Evolutionary conservation across 192 early-diverging fungal species (phyloP), one percentile per base, ranked within the genome.

Genomic region (Pecoramyces ruminantium): DNA sequence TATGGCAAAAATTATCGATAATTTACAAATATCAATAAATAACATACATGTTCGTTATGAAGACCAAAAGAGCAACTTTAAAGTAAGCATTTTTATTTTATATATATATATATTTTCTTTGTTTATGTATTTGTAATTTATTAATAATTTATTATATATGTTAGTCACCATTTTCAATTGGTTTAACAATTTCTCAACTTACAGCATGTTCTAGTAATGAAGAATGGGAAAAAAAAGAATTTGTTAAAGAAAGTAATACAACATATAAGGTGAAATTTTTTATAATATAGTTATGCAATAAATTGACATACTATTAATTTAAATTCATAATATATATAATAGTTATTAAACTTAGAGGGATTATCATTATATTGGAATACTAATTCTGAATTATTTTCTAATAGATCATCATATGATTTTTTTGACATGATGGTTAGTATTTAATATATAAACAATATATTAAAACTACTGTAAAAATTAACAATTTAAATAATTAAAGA

Each of bases 1-100:
- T 34, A 88, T 94, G 29, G 93, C 95, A 17, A 97, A 96, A 84
- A 95, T 99, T 34, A 89, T 99, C 8, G 96, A 99, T 83, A 99
- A 99, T 83, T 83, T 99, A 67, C 97, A 99, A 80, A 90, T 99
- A 13, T 92, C 93, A 14, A 96, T 99, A 82, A 92, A 93, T 78
- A 95, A 97, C 84, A 98, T 98, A 51, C 97, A 99, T 83, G 87
- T 99, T 79, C 87, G 97, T 29, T 99, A 97, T 85, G 97, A 98
- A 82, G 97, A 99, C 87, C 86, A 88, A 28, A 82, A 91, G 79
- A 94, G 92, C 79, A 92, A 92, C 83, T 92, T 92, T 21, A 88
- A 84, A 58, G 87, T 40, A 79, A 16, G 34, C 29, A 28, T 78
- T 27, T 51, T 38, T 13, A 25, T 40, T 28, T 79, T 18, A 28